Conservation (phyloP, 768 basidiomycete species). For the Pisolithus albus region DNA sequence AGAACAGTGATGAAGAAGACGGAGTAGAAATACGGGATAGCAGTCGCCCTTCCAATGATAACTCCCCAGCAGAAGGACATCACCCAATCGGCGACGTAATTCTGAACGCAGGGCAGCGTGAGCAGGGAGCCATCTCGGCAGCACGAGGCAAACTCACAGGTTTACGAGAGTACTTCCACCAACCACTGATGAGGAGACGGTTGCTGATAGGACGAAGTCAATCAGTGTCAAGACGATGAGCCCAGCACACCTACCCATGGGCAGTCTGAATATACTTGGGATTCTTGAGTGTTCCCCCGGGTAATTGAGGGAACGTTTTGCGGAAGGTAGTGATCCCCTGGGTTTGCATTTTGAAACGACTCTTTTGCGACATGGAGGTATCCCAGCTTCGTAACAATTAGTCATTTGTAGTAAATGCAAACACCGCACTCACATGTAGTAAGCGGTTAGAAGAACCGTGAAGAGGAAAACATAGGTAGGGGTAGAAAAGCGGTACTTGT, state of each 20-base stretch:
- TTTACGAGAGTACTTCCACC: conserved; percentile 94
- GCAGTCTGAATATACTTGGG: conserved; percentile 90
- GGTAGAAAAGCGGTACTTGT: conserved; percentile 80
- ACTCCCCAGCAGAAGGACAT: conserved; percentile 85
- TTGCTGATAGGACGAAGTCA: conserved; percentile 45
- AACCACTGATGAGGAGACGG: conserved; percentile 84
- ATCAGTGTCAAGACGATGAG: background rate
- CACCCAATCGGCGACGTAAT: conserved; percentile 91
- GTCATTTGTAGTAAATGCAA: conserved; percentile 3
- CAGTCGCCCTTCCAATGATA: conserved; percentile 62
- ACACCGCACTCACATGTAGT: conserved; percentile 64
- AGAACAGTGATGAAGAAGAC: conserved; percentile 94
- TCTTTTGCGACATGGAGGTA: conserved; percentile 93
- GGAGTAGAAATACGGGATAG: conserved; percentile 95
- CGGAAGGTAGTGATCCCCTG: conserved; percentile 82
- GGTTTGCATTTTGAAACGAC: conserved; percentile 94
- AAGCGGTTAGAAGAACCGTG: conserved; percentile 69
- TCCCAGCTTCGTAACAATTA: conserved; percentile 64
- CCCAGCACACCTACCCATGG: conserved; percentile 57
- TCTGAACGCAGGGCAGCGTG: conserved; percentile 35
- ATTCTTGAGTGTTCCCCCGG: conserved; percentile 73
- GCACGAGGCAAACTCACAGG: conserved; percentile 49
- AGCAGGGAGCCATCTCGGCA: background rate
- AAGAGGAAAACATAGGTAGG: conserved; percentile 67
- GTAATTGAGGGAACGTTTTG: conserved; percentile 91